phyloP scores from a whole-genome alignment of 2,329 filamentous ascomycete genomes.

The Microascus cirrosus region DNA sequence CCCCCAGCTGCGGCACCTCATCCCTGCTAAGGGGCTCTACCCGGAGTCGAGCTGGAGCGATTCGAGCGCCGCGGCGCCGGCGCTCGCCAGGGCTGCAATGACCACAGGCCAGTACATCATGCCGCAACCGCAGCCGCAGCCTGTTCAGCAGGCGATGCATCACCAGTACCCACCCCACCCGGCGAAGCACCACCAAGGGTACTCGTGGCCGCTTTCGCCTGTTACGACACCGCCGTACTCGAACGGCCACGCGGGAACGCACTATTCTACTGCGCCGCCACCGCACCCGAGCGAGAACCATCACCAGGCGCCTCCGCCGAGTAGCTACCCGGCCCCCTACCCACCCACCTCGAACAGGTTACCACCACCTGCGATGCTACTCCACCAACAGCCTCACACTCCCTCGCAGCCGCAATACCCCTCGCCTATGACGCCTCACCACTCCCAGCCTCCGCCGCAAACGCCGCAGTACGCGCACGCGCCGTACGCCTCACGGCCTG shows the following conservation, averaged over 20 bases:
- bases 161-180: conserved; percentile 19
- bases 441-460: conserved; percentile 5
- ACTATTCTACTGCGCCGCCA: conserved; percentile 22
- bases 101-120: conserved; percentile 26
- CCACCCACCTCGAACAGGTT: conserved; percentile 16
- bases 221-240: conserved; percentile 40
- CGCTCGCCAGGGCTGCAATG: conserved; percentile 67
- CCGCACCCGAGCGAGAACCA: conserved; percentile 10
- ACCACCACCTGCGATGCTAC: conserved; percentile 9
- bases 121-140: conserved; percentile 8
- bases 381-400: conserved; percentile 16
- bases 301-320: conserved; percentile 12
- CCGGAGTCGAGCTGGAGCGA: conserved; percentile 92
- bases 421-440: conserved; percentile 6
- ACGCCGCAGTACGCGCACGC: conserved; percentile 16
- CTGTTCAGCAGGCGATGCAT: conserved; percentile 17
- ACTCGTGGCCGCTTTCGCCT: conserved; percentile 43
- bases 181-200: conserved; percentile 13
- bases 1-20: conserved; percentile 66
- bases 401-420: conserved; percentile 20
- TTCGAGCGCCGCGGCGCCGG: conserved; percentile 59
- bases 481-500: conserved; percentile 4
- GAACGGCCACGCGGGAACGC: conserved; percentile 10
- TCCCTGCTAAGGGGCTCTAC: conserved; percentile 89
- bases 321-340: conserved; percentile 15